Base-by-base conservation (phyloP, 192 early-diverging fungal species). In the Backusella sp. region DNA sequence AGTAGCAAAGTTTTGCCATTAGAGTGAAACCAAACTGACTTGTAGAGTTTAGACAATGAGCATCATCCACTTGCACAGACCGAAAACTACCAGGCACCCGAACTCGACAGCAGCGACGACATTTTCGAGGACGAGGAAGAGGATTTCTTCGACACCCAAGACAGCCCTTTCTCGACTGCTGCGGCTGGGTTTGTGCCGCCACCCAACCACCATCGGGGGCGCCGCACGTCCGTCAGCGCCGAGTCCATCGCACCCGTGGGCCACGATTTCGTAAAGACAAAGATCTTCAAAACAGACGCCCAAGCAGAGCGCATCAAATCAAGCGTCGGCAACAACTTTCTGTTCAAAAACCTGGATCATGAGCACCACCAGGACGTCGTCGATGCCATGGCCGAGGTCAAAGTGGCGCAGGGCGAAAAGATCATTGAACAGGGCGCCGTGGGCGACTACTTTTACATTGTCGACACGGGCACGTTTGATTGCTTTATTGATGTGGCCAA, bases 391-490 rank as follows among this genome's bases (percentile, higher is more conserved):
- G 88, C 91, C 19, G 98, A 99, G 84, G 97, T 96, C 83, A 82
- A 81, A 2, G 92, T 97, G 19, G 34, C 66, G 28, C 26, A 82
- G 17, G 90, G 89, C 34, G 92, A 94, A 78, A 89, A 80, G 59
- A 87, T 99, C 37, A 98, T 99, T 76, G 90, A 89, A 56, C 98
- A 99, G 81, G 98, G 98, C 56, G 96, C 89, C 35, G 94, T 97
- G 6, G 98, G 96, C 56, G 98, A 99, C 83, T 99, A 88, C 86
- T 99, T 98, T 79, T 99, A 99, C 79, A 93, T 97, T 8, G 96
- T 98, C n/a, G 97, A 99, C 84, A 88, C 86, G 36, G 98, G 98
- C 73, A 89, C 91, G 6, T 89, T 98, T 81, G 97, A 99, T 72
- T 92, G 96, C 36, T 96, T 91, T 87, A 94, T 98, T 19, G 91